Evolutionary conservation across 2,329 filamentous ascomycete species (phyloP).

Genomic region (Pseudopyrenochaeta lycopersici): DNA sequence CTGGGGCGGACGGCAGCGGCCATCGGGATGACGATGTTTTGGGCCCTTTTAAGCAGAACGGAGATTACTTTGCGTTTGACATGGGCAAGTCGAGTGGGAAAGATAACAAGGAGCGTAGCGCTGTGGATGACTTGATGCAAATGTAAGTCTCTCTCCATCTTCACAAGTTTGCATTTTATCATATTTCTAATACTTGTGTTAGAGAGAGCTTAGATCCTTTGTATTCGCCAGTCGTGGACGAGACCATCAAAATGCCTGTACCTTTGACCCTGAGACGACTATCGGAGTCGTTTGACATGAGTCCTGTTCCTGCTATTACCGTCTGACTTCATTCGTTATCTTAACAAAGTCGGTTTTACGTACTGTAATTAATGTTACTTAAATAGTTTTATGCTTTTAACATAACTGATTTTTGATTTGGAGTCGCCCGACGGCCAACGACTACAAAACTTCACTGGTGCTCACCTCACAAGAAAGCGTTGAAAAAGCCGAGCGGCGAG

Average conservation of each 20-base stretch:
- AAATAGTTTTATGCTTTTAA: neutral
- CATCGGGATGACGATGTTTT: slow-evolving; percentile 1
- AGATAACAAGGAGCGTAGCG: slow-evolving; percentile 13
- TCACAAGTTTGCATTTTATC: neutral
- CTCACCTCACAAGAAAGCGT: no score
- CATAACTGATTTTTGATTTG: neutral
- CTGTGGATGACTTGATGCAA: slow-evolving; percentile 32
- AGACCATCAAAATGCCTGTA: slow-evolving; percentile 24
- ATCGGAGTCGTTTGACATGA: slow-evolving; percentile 31
- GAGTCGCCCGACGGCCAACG: no score
- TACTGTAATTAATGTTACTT: neutral
- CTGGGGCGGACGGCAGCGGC: slow-evolving; percentile 21
- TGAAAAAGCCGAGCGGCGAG: no score
- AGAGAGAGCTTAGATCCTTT: slow-evolving; percentile 44
- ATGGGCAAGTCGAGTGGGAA: slow-evolving; percentile 26
- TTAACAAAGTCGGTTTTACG: neutral
- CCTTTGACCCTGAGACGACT: slow-evolving; percentile 31
- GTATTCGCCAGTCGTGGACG: slow-evolving; percentile 29
- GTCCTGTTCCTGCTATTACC: slow-evolving; percentile 13
- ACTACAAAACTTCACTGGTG: no score
- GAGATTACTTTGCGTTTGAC: slow-evolving; percentile 41
- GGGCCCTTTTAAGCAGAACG: slow-evolving; percentile 50
- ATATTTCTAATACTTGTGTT: slow-evolving; percentile 3
- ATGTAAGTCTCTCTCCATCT: slow-evolving; percentile 25
- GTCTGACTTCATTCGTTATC: slow-evolving; percentile 6